Conservation (phyloP, 1,284 basidiomycete genomes). For the Butyriboletus appendiculatus region DNA sequence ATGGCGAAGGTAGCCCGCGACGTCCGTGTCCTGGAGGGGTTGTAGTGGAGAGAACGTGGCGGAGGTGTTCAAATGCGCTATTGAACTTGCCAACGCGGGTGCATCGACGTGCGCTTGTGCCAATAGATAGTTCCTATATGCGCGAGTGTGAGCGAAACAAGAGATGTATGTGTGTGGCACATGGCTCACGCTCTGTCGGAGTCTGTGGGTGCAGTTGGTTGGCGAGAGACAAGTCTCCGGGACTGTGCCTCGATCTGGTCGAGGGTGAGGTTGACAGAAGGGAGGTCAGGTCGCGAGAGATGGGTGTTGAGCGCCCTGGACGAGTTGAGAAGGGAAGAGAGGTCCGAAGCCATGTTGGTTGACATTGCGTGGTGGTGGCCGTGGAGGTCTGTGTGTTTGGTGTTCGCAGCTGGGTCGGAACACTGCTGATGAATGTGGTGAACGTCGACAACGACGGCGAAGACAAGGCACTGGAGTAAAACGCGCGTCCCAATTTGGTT, state of each 20-base stretch:
- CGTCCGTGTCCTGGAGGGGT: constrained; percentile 88
- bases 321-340: constrained; percentile 69
- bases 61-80: constrained; percentile 79
- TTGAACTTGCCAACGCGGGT: constrained; percentile 74
- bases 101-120: constrained; percentile 92
- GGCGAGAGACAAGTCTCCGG: constrained; percentile 72
- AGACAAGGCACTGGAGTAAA: not conserved
- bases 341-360: constrained; percentile 49
- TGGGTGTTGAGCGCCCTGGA: constrained; percentile 77
- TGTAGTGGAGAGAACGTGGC: constrained; percentile 89
- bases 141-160: constrained; percentile 5
- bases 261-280: constrained; percentile 82
- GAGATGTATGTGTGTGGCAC: constrained; percentile 7
- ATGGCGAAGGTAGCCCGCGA: constrained; percentile 86
- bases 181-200: constrained; percentile 70
- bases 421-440: not conserved
- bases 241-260: constrained; percentile 94
- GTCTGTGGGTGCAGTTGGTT: constrained; percentile 62
- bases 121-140: constrained; percentile 74
- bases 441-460: not conserved
- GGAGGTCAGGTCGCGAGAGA: constrained; percentile 74
- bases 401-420: not conserved
- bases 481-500: constrained; percentile 5
- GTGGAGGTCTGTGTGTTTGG: not conserved
- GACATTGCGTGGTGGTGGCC: not conserved